Conservation (phyloP, 75 land plant genomes). For the Cupressus sempervirens region DNA sequence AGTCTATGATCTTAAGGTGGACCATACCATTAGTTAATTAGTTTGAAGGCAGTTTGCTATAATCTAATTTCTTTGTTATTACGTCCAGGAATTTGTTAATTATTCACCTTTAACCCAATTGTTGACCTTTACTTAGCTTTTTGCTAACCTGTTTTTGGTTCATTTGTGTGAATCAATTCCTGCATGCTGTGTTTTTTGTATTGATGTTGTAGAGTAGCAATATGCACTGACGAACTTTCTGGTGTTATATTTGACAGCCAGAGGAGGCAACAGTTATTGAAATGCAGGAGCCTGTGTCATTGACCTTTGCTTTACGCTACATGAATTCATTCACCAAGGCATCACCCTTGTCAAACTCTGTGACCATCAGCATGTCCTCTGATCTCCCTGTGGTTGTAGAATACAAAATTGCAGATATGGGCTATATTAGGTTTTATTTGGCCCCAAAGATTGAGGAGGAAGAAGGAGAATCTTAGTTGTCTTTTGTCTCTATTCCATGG, state of each 20-base stretch:
- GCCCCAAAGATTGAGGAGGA: slow-evolving; percentile 51
- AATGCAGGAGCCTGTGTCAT: slow-evolving; percentile 46
- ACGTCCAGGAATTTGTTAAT: neutral
- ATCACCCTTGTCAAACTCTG: slow-evolving; percentile 40
- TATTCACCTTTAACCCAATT: neutral
- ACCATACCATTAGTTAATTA: neutral
- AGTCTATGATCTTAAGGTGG: no score
- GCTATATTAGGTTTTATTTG: slow-evolving; percentile 37
- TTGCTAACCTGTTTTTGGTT: neutral
- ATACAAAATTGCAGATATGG: slow-evolving; percentile 53
- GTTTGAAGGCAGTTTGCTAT: neutral
- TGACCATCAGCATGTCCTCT: slow-evolving; percentile 43
- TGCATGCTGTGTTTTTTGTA: neutral
- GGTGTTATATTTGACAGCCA: slow-evolving; percentile 19
- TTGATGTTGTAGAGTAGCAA: neutral
- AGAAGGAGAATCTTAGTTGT: slow-evolving; percentile 25
- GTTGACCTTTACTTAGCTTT: neutral
- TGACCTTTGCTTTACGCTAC: slow-evolving; percentile 48
- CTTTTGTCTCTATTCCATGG: neutral
- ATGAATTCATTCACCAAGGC: slow-evolving; percentile 53
- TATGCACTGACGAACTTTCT: neutral
- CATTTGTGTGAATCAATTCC: neutral
- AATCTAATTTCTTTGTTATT: neutral
- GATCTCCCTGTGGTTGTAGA: slow-evolving; percentile 49
- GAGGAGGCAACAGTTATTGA: slow-evolving; percentile 40